Conservation (phyloP, 345 rosid species). For the Ricinus communis region DNA sequence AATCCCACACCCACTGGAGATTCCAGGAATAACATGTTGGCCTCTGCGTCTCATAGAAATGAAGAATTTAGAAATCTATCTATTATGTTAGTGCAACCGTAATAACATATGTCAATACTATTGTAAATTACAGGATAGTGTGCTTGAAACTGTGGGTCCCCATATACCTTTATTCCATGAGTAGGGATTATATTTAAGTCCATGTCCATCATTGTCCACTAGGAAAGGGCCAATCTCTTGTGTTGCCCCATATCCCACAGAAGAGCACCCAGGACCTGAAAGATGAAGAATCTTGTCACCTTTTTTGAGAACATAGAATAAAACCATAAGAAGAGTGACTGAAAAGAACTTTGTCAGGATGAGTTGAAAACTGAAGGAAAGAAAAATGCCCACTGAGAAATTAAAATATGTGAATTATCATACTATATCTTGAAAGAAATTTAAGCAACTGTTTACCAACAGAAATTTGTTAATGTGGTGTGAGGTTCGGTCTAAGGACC, state of each 20-base stretch:
- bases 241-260: conserved; percentile 94
- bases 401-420: conserved; percentile 11
- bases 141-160: background rate
- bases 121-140: background rate
- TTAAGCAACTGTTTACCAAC: conserved; percentile 16
- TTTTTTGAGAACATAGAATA: conserved; percentile 31
- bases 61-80: conserved; percentile 9
- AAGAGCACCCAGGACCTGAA: conserved; percentile 97
- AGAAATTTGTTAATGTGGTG: conserved; percentile 1
- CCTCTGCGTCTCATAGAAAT: conserved; percentile 54
- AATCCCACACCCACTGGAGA: conserved; percentile 96
- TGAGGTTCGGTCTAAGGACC: conserved; percentile 15
- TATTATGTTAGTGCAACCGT: conserved; percentile 12
- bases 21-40: conserved; percentile 86
- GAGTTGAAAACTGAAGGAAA: conserved; percentile 13
- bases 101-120: background rate
- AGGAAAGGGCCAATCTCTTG: conserved; percentile 97
- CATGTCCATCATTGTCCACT: conserved; percentile 62
- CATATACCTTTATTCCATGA: conserved; percentile 80
- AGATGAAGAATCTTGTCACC: conserved; percentile 48
- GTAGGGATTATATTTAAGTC: conserved; percentile 57
- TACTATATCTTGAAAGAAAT: conserved; percentile 9
- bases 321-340: background rate
- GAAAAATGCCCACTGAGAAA: conserved; percentile 13
- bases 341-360: conserved; percentile 20